A percentile compares a stretch with the other conserved stretches of the same genome.
These are phyloP conservation scores for Leptographium flavum DNA, from an alignment of 2,329 filamentous ascomycete genomes.

Conservation along the genomic window DNA sequence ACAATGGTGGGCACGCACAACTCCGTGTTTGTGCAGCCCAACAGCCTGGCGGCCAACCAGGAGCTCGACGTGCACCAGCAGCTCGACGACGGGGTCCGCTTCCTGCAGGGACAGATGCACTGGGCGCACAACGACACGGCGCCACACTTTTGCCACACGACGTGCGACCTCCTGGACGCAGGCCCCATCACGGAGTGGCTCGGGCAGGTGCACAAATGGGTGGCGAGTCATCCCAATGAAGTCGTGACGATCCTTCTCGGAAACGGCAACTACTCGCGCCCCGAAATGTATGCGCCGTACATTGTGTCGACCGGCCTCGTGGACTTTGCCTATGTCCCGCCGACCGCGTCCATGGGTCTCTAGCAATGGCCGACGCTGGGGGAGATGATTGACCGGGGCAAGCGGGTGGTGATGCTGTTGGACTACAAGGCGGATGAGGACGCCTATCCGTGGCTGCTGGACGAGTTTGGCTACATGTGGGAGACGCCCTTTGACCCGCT, in stretches of 20 bases:
- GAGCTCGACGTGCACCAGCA: conserved; percentile 51
- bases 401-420: conserved; percentile 67
- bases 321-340: conserved; percentile 59
- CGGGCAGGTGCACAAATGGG: conserved; percentile 54
- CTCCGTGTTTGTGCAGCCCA: conserved; percentile 57
- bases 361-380: conserved; percentile 74
- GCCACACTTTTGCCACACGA: conserved; percentile 72
- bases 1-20: conserved; percentile 70
- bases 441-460: conserved; percentile 67
- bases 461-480: conserved; percentile 82
- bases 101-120: conserved; percentile 50
- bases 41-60: conserved; percentile 68
- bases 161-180: conserved; percentile 67
- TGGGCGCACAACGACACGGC: conserved; percentile 24
- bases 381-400: conserved; percentile 55
- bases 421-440: conserved; percentile 75
- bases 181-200: conserved; percentile 68
- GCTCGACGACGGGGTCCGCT: conserved; percentile 61
- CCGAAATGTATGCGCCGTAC: conserved; percentile 49
- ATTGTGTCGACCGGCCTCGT: conserved; percentile 60
- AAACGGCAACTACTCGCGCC: conserved; percentile 61
- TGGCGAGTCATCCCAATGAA: conserved; percentile 65
- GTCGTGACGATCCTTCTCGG: conserved; percentile 77
- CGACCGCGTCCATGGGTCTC: conserved; percentile 53
- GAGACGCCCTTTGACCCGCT: conserved; percentile 72